phyloP scores from a whole-genome alignment of 768 basidiomycete species.

The Suillus plorans region DNA sequence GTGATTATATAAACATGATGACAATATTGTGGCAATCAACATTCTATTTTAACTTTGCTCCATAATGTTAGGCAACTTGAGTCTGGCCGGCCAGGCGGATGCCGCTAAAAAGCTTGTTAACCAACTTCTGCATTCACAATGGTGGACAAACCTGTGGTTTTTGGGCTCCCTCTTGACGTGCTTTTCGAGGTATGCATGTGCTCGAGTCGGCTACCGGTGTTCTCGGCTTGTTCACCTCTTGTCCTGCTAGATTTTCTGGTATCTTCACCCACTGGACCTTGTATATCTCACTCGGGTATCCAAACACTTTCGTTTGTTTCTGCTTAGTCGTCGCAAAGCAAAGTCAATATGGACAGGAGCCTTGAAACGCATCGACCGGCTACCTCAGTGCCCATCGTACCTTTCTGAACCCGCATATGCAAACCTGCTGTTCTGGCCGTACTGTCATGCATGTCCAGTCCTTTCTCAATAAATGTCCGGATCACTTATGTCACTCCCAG shows the following conservation, averaged over 20 bases:
- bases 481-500: neutral
- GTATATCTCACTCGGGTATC: neutral
- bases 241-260: neutral
- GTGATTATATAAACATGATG: constrained; percentile 1
- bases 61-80: neutral
- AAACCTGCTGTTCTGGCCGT: neutral
- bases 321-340: constrained; percentile 4
- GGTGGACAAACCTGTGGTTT: neutral
- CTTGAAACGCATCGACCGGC: neutral
- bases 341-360: constrained; percentile 1
- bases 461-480: neutral
- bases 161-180: neutral
- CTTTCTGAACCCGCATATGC: constrained; percentile 7
- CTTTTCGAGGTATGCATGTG: neutral
- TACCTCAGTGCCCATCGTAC: constrained; percentile 1
- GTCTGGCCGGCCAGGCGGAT: no score
- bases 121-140: neutral
- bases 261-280: neutral
- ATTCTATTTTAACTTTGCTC: neutral
- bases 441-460: neutral
- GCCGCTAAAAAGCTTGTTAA: no score
- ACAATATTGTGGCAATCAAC: neutral
- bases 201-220: neutral
- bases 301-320: constrained; percentile 4
- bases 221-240: neutral